Conservation (phyloP, 2,329 filamentous ascomycete genomes). For the Beauveria varroae region DNA sequence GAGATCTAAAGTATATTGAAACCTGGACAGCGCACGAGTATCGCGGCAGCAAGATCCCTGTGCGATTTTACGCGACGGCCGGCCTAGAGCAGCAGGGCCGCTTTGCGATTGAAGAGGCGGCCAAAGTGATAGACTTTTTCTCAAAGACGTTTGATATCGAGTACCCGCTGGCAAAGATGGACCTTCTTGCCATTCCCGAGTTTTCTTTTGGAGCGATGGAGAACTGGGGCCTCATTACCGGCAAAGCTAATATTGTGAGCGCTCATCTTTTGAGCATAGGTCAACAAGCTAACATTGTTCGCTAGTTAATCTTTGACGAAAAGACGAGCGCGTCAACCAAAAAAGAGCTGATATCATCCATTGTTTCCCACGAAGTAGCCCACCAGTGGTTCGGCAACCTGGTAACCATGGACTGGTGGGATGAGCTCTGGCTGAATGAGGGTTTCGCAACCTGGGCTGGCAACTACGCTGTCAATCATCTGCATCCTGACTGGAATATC, state of each 20-base stretch:
- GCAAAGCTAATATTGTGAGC: slow-evolving; percentile 60
- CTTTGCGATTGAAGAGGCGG: slow-evolving; percentile 84
- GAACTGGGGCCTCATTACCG: slow-evolving; percentile 95
- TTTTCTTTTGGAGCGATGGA: slow-evolving; percentile 96
- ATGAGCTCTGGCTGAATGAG: slow-evolving; percentile 93
- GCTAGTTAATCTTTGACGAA: slow-evolving; percentile 68
- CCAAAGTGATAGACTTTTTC: slow-evolving; percentile 86
- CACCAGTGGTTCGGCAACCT: slow-evolving; percentile 98
- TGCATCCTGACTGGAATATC: slow-evolving; percentile 97
- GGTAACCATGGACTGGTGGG: slow-evolving; percentile 98
- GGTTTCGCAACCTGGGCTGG: slow-evolving; percentile 60
- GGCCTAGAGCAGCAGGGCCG: slow-evolving; percentile 84
- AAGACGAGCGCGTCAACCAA: slow-evolving; percentile 83
- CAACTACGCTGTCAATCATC: slow-evolving; percentile 76
- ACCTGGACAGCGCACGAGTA: slow-evolving; percentile 87
- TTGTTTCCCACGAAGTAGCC: slow-evolving; percentile 91
- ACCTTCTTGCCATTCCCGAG: slow-evolving; percentile 87
- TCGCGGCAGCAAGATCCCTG: slow-evolving; percentile 79
- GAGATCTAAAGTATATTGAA: slow-evolving; percentile 89
- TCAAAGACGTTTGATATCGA: slow-evolving; percentile 85
- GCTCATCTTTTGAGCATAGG: not conserved
- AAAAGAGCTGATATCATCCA: slow-evolving; percentile 88
- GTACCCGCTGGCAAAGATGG: slow-evolving; percentile 43
- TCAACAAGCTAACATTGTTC: not conserved
- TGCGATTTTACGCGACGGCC: slow-evolving; percentile 88